Base-by-base conservation (phyloP, 2,329 filamentous ascomycete species). In the Pseudopithomyces maydicus region DNA sequence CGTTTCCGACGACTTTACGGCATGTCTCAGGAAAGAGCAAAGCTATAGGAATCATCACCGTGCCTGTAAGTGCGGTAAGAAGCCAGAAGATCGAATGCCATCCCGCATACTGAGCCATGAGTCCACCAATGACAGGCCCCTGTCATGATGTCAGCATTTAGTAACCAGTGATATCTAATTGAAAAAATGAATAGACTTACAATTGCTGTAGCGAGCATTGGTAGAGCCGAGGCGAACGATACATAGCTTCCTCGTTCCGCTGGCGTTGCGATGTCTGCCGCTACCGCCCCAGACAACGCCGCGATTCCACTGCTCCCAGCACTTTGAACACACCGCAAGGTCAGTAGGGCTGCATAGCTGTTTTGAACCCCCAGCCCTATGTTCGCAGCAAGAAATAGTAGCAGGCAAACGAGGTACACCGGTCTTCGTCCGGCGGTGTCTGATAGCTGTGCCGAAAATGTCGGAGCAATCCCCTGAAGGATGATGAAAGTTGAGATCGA, bases 241-340 rank as follows among this genome's bases (percentile, higher is more conserved):
- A 41, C 38, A 19, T 41, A 51, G 17, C 15, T 26, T 3, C 47
- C 47, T 26, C 90, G 80, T 69, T 92, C 88, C 0, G 85, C 81
- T 43, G 83, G 86, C 0, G 87, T 85, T 0, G 86, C 81, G 5
- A 91, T 80, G 64, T 93, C 90, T 0, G 88, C 86, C 11, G 92
- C 83, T 1, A 91, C 84, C 2, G 86, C 90, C 61, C 83, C 88
- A 0, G 84, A 85, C 1, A 93, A 77, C 15, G 53, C 53, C 22
- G 42, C 33, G 12, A 32, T 89, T 0, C 87, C 87, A 64, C 85
- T 88, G 69, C 85, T 88, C 0, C 89, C 88, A 0, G 80, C 80
- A 32, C 85, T 86, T 66, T 90, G 88, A 2, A 89, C 56, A 75
- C 84, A 85, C 0, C 88, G 81, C 8, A 90, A 74, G 2, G 88